Percentiles rank a stretch among this genome's conserved stretches.
These are phyloP conservation scores for Bassia scoparia DNA, from an alignment of 148 eudicot genomes.

Conservation along the genomic window DNA sequence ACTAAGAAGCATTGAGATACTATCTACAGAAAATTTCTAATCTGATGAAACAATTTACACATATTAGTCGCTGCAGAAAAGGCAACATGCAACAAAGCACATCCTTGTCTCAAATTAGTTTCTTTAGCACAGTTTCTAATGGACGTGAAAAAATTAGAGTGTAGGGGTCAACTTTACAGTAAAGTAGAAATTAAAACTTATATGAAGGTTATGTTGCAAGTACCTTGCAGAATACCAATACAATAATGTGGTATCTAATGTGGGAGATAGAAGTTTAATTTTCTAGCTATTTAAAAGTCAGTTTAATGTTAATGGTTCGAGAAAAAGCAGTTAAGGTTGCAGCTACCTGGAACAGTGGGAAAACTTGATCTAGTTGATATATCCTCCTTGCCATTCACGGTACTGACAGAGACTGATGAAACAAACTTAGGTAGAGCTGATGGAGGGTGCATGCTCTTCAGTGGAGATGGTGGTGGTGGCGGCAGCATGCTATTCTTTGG, in stretches of 20 bases:
- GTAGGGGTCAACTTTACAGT: no score
- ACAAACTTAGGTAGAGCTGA: constrained; percentile 46
- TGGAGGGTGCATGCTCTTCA: constrained; percentile 21
- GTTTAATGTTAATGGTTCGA: not conserved
- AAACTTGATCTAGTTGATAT: constrained; percentile 26
- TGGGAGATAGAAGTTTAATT: no score
- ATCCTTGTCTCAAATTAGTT: no score
- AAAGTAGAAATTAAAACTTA: no score
- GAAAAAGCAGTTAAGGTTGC: not conserved
- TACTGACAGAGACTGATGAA: constrained; percentile 25
- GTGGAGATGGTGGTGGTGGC: constrained; percentile 21
- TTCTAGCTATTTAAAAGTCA: no score
- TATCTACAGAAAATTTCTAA: not conserved
- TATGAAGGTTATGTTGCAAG: no score
- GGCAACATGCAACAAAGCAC: not conserved
- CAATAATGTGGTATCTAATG: no score
- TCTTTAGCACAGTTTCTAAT: no score
- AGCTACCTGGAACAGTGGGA: constrained; percentile 59
- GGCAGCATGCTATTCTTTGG: constrained; percentile 27
- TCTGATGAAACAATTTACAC: not conserved
- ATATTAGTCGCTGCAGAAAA: not conserved
- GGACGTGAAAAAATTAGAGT: no score
- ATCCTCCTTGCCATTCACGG: constrained; percentile 24
- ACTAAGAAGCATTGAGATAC: constrained; percentile 1
- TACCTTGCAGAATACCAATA: no score